A percentile compares a stretch with the other conserved stretches of the same genome.
Evolutionary conservation across 176 grass and related monocot genomes (phyloP).

Genomic region (Aegilops sharonensis): DNA sequence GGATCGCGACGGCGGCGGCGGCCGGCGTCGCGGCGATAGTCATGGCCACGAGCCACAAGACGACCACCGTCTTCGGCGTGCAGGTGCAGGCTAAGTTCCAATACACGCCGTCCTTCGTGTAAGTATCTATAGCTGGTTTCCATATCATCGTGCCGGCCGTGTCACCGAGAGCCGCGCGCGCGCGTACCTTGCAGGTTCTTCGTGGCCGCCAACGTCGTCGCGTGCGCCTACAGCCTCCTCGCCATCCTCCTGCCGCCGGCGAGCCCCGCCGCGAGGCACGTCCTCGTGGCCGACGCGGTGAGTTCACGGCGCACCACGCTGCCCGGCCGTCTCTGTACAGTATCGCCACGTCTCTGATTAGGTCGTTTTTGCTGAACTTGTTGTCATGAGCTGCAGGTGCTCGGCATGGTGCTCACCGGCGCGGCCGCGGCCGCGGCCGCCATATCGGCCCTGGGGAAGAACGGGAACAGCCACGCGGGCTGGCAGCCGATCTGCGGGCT

Average conservation of each 20-base stretch:
- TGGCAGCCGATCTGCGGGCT: constrained; percentile 65
- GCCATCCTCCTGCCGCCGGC: constrained; percentile 38
- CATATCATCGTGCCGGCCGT: not conserved
- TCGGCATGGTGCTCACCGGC: constrained; percentile 57
- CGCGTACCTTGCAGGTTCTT: constrained; percentile 51
- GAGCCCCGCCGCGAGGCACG: constrained; percentile 36
- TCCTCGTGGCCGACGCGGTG: constrained; percentile 62
- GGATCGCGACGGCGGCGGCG: constrained; percentile 36
- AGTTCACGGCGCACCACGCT: not conserved
- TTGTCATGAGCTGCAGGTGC: constrained; percentile 31
- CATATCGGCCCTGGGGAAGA: constrained; percentile 56
- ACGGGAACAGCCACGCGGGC: constrained; percentile 62
- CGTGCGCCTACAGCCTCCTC: constrained; percentile 45
- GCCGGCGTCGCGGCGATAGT: constrained; percentile 45
- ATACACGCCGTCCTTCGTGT: constrained; percentile 52
- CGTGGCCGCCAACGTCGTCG: constrained; percentile 57
- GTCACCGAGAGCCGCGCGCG: not conserved
- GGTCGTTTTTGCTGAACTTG: not conserved
- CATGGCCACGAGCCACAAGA: constrained; percentile 70
- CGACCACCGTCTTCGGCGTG: constrained; percentile 40
- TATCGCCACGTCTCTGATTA: not conserved
- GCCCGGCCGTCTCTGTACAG: not conserved
- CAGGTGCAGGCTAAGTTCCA: constrained; percentile 68
- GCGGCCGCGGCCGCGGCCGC: constrained; percentile 46
- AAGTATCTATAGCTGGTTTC: not conserved